phyloP scores from a whole-genome alignment of 768 basidiomycete genomes.

The Dioszegia crocea region DNA sequence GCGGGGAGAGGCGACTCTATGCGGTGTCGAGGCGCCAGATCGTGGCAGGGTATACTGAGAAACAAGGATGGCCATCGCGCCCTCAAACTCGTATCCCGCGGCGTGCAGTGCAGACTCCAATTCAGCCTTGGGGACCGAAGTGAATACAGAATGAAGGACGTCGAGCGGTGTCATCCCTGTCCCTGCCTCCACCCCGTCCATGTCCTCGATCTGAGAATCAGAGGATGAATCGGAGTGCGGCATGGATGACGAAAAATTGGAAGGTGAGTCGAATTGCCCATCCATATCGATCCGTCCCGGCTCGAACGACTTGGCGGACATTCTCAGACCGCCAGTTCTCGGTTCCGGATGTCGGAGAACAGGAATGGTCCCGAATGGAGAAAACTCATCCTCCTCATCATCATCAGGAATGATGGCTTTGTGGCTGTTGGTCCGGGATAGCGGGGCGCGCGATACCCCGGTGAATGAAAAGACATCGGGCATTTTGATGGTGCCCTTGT shows the following conservation, averaged over 20 bases:
- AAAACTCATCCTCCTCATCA: slow-evolving; percentile 52
- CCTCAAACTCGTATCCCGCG: slow-evolving; percentile 91
- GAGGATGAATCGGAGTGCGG: slow-evolving; percentile 22
- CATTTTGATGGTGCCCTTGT: slow-evolving; percentile 27
- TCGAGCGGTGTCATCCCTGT: slow-evolving; percentile 94
- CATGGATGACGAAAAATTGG: slow-evolving; percentile 16
- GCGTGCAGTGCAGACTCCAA: slow-evolving; percentile 85
- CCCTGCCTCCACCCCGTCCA: slow-evolving; percentile 11
- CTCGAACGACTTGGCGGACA: slow-evolving; percentile 57
- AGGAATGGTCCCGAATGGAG: slow-evolving; percentile 52
- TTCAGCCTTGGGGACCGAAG: slow-evolving; percentile 80
- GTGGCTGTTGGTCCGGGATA: neutral
- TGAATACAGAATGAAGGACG: slow-evolving; percentile 88
- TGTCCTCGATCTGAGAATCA: slow-evolving; percentile 11
- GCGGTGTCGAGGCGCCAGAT: slow-evolving; percentile 52
- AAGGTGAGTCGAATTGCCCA: slow-evolving; percentile 12
- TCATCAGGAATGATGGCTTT: slow-evolving; percentile 57
- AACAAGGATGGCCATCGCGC: slow-evolving; percentile 89
- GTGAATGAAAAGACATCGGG: slow-evolving; percentile 59
- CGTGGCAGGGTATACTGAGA: slow-evolving; percentile 56
- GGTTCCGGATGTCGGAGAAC: slow-evolving; percentile 63
- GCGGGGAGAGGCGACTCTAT: slow-evolving; percentile 37
- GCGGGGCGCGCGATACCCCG: slow-evolving; percentile 1
- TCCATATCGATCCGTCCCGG: slow-evolving; percentile 26
- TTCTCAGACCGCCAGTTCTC: slow-evolving; percentile 50